Evolutionary conservation across 768 basidiomycete genomes (phyloP).

Genomic region (Phylloporus arenicola): DNA sequence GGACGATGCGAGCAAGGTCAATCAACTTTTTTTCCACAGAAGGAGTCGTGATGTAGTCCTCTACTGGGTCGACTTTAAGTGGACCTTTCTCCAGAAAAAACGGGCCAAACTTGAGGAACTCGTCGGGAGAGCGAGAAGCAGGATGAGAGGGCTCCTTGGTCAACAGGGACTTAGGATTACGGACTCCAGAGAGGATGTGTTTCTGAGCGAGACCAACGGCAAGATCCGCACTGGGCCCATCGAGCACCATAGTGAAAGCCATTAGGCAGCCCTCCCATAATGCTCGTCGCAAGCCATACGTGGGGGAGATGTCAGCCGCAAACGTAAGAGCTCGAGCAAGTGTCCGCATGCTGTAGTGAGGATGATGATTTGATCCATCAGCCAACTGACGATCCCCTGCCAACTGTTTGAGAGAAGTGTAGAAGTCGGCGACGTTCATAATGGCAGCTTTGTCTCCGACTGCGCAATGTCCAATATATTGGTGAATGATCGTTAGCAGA

Average conservation of each 20-base stretch:
- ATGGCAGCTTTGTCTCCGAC: conserved; percentile 83
- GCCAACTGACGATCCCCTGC: conserved; percentile 74
- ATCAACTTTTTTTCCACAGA: conserved; percentile 93
- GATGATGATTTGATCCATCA: conserved; percentile 87
- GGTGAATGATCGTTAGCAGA: conserved; percentile 75
- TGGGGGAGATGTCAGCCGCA: conserved; percentile 71
- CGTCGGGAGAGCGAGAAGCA: conserved; percentile 39
- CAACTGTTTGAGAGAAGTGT: conserved; percentile 71
- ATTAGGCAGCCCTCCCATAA: conserved; percentile 97
- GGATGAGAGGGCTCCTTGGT: conserved; percentile 60
- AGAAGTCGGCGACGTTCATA: conserved; percentile 90
- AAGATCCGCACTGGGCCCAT: conserved; percentile 58
- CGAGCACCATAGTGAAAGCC: conserved; percentile 96
- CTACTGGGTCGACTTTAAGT: conserved; percentile 52
- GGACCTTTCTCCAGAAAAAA: conserved; percentile 86
- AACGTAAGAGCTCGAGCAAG: conserved; percentile 87
- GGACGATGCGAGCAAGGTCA: conserved; percentile 87
- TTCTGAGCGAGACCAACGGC: conserved; percentile 69
- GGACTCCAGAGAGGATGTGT: conserved; percentile 72
- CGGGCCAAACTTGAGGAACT: conserved; percentile 81
- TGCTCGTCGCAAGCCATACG: conserved; percentile 77
- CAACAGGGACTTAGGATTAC: conserved; percentile 74
- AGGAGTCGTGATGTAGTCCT: conserved; percentile 91
- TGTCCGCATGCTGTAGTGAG: conserved; percentile 97
- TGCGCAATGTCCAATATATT: conserved; percentile 82